Base-by-base conservation (phyloP, 1,284 basidiomycete species). In the Exobasidium cylindrosporum region DNA sequence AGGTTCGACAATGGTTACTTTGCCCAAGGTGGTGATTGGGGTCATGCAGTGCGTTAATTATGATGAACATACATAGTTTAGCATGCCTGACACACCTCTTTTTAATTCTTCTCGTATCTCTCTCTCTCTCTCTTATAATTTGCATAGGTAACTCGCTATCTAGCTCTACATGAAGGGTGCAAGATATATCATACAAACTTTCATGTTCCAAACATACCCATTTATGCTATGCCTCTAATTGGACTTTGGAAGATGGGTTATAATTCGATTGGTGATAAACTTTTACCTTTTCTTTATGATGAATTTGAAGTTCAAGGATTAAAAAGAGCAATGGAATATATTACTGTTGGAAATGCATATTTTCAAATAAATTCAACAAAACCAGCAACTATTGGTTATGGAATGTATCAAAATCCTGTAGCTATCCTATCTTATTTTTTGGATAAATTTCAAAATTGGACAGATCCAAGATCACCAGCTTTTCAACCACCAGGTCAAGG, bases 21-120 rank as follows among this genome's bases (percentile, higher is more conserved):
- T 47, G 73, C 69, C 2, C 73, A 75, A 40, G 73, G 73, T 23
- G 73, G 73, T 6, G 73, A 75, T 54, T 73, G 70, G 68, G 73
- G 73, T 6, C 68, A 66, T 14, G 10, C 67, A 3, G 54, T 57
- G 32, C 7, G 32, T 55, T 13, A 17, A 17, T 46, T 53, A n/a
- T n/a, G n/a, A n/a, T n/a, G n/a, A n/a, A n/a, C n/a, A n/a, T n/a
- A n/a, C n/a, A n/a, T n/a, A n/a, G n/a, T n/a, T n/a, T n/a, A n/a
- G n/a, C n/a, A n/a, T 17, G 35, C 7, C 35, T 40, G 35, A 40
- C 35, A 40, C 35, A 17, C 10, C 35, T 40, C 35, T 40, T 40
- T 40, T 40, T 17, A 10, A 17, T 10, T 40, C 10, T 23, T 44
- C 21, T 44, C 53, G 11, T 28, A 13, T 4, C 53, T 4, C 53